Conservation (phyloP, 2,329 filamentous ascomycete species). For the Ascochyta fabae region DNA sequence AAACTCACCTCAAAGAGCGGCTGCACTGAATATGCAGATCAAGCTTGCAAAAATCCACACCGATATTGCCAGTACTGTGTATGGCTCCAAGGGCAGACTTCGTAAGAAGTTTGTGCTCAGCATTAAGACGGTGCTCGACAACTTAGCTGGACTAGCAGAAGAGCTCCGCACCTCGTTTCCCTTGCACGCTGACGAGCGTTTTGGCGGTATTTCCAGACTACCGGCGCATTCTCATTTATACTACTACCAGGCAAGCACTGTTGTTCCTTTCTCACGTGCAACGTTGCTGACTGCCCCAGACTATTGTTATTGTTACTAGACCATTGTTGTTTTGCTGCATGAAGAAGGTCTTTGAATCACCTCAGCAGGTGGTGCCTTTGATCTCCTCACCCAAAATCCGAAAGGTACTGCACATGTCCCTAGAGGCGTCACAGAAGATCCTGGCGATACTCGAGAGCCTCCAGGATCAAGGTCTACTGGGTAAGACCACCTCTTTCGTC, state of each 20-base stretch:
- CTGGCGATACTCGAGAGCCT: constrained; percentile 53
- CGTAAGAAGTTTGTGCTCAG: constrained; percentile 47
- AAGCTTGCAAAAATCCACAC: constrained; percentile 55
- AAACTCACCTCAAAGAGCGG: constrained; percentile 48
- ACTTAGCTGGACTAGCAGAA: constrained; percentile 49
- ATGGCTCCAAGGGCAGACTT: constrained; percentile 55
- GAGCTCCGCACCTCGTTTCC: constrained; percentile 50
- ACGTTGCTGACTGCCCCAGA: constrained; percentile 30
- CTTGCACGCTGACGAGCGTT: constrained; percentile 45
- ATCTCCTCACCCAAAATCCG: constrained; percentile 48
- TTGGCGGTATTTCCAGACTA: constrained; percentile 52
- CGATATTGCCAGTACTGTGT: constrained; percentile 54
- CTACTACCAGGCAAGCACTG: constrained; percentile 49
- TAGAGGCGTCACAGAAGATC: constrained; percentile 55
- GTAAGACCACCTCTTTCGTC: constrained; percentile 35
- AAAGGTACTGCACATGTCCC: constrained; percentile 51
- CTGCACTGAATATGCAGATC: constrained; percentile 55
- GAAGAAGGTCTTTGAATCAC: constrained; percentile 44
- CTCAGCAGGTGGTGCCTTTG: constrained; percentile 37
- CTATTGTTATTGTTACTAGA: constrained; percentile 51
- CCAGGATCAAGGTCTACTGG: constrained; percentile 56
- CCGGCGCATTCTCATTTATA: constrained; percentile 48
- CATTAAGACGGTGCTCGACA: constrained; percentile 51
- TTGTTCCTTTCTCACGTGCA: neutral
- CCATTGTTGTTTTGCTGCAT: constrained; percentile 55